Evolutionary conservation across 805 yeast genomes (phyloP).

Genomic region (Ogataea naganishii): DNA sequence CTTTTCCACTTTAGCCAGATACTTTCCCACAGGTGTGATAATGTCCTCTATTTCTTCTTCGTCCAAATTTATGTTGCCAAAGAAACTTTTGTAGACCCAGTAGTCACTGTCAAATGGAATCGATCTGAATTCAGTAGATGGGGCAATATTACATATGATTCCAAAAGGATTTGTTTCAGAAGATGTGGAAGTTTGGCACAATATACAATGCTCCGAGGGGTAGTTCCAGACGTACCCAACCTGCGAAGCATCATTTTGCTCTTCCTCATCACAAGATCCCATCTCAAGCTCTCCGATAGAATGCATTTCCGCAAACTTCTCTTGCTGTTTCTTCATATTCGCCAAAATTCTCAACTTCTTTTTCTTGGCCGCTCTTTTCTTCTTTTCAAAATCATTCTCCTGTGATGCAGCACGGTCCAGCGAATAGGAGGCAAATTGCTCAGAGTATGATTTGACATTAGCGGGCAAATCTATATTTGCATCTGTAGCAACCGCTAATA

Average conservation of each 20-base stretch:
- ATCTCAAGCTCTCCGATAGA: constrained; percentile 18
- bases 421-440: constrained; percentile 2
- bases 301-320: constrained; percentile 56
- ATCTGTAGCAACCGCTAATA: no score
- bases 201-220: constrained; percentile 68
- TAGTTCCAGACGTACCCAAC: constrained; percentile 67
- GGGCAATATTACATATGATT: constrained; percentile 52
- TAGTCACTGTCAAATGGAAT: constrained; percentile 56
- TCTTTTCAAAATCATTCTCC: constrained; percentile 40
- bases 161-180: constrained; percentile 62
- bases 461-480: neutral
- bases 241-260: constrained; percentile 22
- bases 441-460: neutral
- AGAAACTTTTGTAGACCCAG: constrained; percentile 59
- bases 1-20: constrained; percentile 27
- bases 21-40: constrained; percentile 26
- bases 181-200: constrained; percentile 70
- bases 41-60: constrained; percentile 5
- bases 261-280: constrained; percentile 35
- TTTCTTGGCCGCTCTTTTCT: constrained; percentile 60
- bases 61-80: constrained; percentile 37
- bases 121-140: constrained; percentile 50
- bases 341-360: constrained; percentile 68
- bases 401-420: constrained; percentile 18
- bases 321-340: constrained; percentile 73